Evolutionary conservation across 352 stramenopile genomes (phyloP).

Genomic region (Globisporangium nunn): DNA sequence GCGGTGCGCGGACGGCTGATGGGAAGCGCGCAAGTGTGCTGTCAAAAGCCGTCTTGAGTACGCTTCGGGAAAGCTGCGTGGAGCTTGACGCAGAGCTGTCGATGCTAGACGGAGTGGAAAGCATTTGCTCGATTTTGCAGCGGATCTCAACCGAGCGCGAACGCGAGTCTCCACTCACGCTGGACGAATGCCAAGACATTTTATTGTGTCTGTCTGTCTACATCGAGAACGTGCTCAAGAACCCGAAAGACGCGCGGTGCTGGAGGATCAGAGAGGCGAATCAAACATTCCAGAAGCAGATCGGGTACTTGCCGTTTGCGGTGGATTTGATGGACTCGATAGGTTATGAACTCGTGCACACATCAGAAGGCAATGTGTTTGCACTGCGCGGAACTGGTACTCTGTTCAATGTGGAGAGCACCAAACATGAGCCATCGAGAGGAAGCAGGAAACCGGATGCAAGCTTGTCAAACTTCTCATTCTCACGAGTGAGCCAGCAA

Average conservation of each 20-base stretch:
- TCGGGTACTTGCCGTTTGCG: conserved; percentile 42
- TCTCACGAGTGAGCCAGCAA: conserved; percentile 49
- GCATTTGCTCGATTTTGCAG: conserved; percentile 44
- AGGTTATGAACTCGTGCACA: conserved; percentile 39
- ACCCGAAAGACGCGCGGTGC: conserved; percentile 58
- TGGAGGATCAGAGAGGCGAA: conserved; percentile 66
- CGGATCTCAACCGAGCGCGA: conserved; percentile 27
- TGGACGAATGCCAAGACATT: conserved; percentile 38
- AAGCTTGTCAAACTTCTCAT: conserved; percentile 52
- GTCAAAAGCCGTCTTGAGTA: conserved; percentile 30
- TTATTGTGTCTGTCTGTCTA: conserved; percentile 31
- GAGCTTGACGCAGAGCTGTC: conserved; percentile 50
- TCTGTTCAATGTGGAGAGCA: neutral
- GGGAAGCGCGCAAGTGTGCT: conserved; percentile 41
- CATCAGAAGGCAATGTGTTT: conserved; percentile 38
- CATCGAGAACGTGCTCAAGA: conserved; percentile 60
- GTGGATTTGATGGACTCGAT: conserved; percentile 57
- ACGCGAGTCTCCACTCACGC: conserved; percentile 18
- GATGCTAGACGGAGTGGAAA: conserved; percentile 59
- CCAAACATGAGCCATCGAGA: neutral
- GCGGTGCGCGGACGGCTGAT: conserved; percentile 26
- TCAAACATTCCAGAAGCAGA: conserved; percentile 46
- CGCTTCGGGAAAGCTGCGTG: conserved; percentile 37
- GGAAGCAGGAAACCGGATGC: conserved; percentile 7
- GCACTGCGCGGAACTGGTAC: conserved; percentile 37